A percentile compares a stretch with the other conserved stretches of the same genome.
These are phyloP conservation scores for Eucalyptus marginata DNA, from an alignment of 345 rosid genomes.

Conservation along the genomic window DNA sequence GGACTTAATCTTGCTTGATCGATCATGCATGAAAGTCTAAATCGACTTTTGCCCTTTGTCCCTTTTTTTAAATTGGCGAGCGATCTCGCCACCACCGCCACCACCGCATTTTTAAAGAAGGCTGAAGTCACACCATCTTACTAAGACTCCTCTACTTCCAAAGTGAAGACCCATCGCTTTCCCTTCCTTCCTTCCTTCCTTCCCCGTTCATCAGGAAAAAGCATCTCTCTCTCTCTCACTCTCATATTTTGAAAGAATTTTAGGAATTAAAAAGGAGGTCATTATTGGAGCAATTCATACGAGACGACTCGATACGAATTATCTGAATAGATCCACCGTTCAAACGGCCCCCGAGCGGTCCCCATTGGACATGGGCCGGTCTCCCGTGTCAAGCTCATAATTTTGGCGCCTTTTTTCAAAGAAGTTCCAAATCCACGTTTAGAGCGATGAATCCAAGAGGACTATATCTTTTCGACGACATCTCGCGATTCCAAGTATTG, in stretches of 20 bases:
- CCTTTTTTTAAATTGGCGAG: not conserved
- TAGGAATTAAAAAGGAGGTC: not conserved
- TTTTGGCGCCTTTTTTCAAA: not conserved
- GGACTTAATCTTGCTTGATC: not conserved
- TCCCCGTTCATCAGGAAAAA: not conserved
- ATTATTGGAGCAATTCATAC: not conserved
- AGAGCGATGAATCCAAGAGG: not conserved
- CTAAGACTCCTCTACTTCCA: not conserved
- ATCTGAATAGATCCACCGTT: not conserved
- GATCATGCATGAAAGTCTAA: not conserved
- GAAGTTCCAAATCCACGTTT: not conserved
- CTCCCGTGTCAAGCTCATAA: not conserved
- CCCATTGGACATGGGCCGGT: not conserved
- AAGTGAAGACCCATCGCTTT: not conserved
- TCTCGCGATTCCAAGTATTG: no score
- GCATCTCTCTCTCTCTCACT: no score
- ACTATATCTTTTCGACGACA: not conserved
- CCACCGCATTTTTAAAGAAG: not conserved
- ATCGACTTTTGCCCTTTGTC: not conserved
- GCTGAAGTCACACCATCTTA: not conserved
- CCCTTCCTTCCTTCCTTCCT: not conserved
- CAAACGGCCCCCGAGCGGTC: not conserved
- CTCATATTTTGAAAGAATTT: not conserved
- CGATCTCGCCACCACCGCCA: not conserved
- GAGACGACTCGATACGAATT: not conserved